phyloP scores from a whole-genome alignment of 1,139 yeast genomes.

The Geotrichum australiense region DNA sequence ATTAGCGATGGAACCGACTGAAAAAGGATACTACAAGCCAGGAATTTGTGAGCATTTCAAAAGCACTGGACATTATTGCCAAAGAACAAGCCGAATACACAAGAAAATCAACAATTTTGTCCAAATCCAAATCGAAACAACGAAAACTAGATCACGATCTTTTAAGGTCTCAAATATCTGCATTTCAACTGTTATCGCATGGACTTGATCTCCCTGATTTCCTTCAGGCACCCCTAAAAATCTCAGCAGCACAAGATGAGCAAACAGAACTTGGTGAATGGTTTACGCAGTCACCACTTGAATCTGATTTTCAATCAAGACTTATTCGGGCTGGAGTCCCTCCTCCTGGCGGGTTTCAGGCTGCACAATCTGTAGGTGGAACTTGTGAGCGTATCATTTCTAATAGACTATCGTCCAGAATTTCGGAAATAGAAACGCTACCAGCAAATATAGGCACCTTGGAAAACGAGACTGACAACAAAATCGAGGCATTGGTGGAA shows the following conservation, averaged over 20 bases:
- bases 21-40: too few relatives aligned
- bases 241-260: slow-evolving; percentile 29
- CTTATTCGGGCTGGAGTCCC: slow-evolving; percentile 33
- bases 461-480: slow-evolving; percentile 41
- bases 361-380: slow-evolving; percentile 24
- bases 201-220: slow-evolving; percentile 65
- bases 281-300: slow-evolving; percentile 19
- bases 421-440: slow-evolving; percentile 64
- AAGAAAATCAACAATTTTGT: too few relatives aligned
- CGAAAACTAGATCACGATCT: slow-evolving; percentile 42
- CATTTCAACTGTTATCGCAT: slow-evolving; percentile 67
- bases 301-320: slow-evolving; percentile 32
- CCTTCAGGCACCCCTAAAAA: slow-evolving; percentile 27
- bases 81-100: too few relatives aligned
- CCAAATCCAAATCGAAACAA: too few relatives aligned
- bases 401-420: slow-evolving; percentile 53
- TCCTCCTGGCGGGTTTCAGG: slow-evolving; percentile 19
- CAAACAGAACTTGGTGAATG: slow-evolving; percentile 11
- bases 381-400: slow-evolving; percentile 34
- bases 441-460: slow-evolving; percentile 74
- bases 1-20: too few relatives aligned
- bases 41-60: too few relatives aligned
- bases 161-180: slow-evolving; percentile 61
- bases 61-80: too few relatives aligned
- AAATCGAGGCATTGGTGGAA: slow-evolving; percentile 67